These are phyloP conservation scores for Plantago elongata DNA, from an alignment of 257 asterid species.

Conservation along the genomic window DNA sequence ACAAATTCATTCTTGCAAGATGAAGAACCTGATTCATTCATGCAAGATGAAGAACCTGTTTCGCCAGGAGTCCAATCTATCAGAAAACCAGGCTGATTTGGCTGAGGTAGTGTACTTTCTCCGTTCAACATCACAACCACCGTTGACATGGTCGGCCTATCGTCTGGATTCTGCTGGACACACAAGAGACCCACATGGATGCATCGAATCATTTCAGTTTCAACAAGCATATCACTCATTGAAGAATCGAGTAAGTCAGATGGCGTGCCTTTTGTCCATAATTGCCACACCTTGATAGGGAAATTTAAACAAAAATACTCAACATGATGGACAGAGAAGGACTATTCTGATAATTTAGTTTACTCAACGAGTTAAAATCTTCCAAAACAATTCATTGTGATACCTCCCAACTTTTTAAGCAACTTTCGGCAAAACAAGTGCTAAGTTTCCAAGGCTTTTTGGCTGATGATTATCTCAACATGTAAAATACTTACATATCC, in stretches of 20 bases:
- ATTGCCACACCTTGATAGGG: conserved; percentile 21
- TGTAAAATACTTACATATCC: conserved; percentile 21
- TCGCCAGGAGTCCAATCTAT: conserved; percentile 19
- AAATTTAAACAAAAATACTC: neutral
- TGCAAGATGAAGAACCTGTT: conserved; percentile 14
- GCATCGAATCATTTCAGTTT: conserved; percentile 20
- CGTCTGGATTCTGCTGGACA: conserved; percentile 21
- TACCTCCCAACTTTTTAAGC: neutral
- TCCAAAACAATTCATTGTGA: neutral
- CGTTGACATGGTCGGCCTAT: conserved; percentile 22
- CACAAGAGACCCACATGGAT: conserved; percentile 27
- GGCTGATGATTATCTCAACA: no score
- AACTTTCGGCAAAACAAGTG: neutral
- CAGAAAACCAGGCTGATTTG: conserved; percentile 36
- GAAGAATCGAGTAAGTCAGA: conserved; percentile 21
- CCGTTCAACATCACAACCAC: conserved; percentile 27
- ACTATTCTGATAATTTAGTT: no score
- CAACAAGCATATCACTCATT: neutral
- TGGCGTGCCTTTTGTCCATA: conserved; percentile 16
- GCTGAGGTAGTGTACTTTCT: conserved; percentile 8
- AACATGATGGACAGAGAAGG: neutral
- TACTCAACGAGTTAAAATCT: no score
- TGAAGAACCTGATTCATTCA: conserved; percentile 4
- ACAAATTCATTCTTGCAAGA: conserved; percentile 10
- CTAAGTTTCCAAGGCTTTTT: no score